Conservation (phyloP, 2,329 filamentous ascomycete genomes). For the Trichoderma koningiopsis region DNA sequence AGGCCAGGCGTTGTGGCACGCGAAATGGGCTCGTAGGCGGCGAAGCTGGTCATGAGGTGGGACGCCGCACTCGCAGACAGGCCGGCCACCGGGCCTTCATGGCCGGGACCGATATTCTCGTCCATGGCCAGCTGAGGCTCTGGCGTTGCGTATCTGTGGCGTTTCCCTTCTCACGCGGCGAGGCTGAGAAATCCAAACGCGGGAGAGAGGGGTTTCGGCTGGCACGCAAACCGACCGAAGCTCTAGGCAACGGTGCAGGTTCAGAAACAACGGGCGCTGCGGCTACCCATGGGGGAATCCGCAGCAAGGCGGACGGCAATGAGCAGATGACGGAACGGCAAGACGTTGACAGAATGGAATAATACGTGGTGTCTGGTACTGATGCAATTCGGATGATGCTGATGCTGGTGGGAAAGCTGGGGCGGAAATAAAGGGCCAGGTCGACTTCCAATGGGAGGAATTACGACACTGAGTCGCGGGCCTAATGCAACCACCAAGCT, state of each 20-base stretch:
- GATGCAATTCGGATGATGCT: constrained; percentile 16
- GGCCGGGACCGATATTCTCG: constrained; percentile 42
- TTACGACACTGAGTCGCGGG: constrained; percentile 17
- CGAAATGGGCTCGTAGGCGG: constrained; percentile 69
- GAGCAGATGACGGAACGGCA: not conserved
- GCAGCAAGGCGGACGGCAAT: constrained; percentile 7
- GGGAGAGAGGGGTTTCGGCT: constrained; percentile 15
- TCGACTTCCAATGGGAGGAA: constrained; percentile 6
- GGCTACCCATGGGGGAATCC: constrained; percentile 25
- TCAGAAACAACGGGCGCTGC: constrained; percentile 15
- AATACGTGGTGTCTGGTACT: not conserved
- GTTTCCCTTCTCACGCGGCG: not conserved
- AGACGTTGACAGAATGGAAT: not conserved
- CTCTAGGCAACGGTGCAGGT: constrained; percentile 20
- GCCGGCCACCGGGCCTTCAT: constrained; percentile 36
- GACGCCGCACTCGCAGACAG: constrained; percentile 39
- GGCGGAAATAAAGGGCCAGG: constrained; percentile 8
- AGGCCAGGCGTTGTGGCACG: constrained; percentile 82
- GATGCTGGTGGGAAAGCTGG: constrained; percentile 1
- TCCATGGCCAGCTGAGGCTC: constrained; percentile 37
- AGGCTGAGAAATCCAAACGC: constrained; percentile 15
- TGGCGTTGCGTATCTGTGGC: not conserved
- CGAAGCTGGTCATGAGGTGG: constrained; percentile 43
- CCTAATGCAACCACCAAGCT: constrained; percentile 3
- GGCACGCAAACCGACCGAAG: constrained; percentile 11